Conservation (phyloP, 495 filamentous ascomycete genomes). For the Aspergillus nanangensis region DNA sequence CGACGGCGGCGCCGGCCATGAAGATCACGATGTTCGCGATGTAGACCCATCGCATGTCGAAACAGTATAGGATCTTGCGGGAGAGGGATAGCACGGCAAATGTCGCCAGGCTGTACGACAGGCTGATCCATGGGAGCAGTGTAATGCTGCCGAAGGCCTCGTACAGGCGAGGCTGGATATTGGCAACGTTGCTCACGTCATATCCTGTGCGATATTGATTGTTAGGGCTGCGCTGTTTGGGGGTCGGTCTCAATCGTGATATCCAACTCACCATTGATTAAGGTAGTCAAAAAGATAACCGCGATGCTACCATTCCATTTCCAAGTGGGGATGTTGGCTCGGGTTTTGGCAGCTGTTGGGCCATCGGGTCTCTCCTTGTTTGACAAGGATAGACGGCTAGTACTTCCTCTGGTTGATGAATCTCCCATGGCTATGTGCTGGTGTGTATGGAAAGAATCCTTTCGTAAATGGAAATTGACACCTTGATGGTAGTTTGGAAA, state of each 20-base stretch:
- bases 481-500: too few species aligned
- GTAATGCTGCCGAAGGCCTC: conserved; percentile 10
- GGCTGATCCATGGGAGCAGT: conserved; percentile 13
- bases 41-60: conserved; percentile 30
- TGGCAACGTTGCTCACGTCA: conserved; percentile 13
- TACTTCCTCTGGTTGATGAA: too few species aligned
- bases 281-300: conserved; percentile 4
- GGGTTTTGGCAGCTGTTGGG: neutral
- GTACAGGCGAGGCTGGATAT: conserved; percentile 11
- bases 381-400: neutral
- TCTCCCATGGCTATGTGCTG: too few species aligned
- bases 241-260: neutral
- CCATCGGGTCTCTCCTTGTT: neutral
- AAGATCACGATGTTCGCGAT: conserved; percentile 21
- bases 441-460: too few species aligned
- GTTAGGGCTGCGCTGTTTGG: neutral
- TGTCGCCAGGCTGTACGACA: conserved; percentile 8
- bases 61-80: conserved; percentile 13
- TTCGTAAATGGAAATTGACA: too few species aligned
- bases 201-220: conserved; percentile 1
- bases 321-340: conserved; percentile 1
- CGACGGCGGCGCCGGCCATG: conserved; percentile 26
- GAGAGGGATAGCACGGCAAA: conserved; percentile 8
- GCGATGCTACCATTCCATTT: conserved; percentile 9
- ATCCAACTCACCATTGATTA: conserved; percentile 7